Percentiles rank a stretch among this genome's conserved stretches.
Conservation (phyloP, 441 rosid species). For the Pelargonium myrrhifolium region DNA sequence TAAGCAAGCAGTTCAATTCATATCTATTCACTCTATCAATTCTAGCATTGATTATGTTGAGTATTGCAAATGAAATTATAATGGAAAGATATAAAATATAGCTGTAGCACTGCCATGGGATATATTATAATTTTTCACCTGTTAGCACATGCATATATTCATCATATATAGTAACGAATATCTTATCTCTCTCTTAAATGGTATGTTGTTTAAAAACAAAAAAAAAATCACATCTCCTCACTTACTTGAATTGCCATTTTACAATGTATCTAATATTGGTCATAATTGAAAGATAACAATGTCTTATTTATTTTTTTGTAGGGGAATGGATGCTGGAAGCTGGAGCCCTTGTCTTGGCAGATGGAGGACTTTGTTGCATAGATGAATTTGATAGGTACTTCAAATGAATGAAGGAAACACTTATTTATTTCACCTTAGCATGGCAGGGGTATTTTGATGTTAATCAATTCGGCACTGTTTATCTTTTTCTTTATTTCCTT, state of each 20-base stretch:
- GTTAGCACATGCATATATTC: not conserved
- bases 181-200: not conserved
- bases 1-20: not conserved
- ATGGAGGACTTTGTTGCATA: conserved; percentile 97
- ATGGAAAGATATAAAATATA: not conserved
- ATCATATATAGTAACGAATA: not conserved
- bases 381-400: conserved; percentile 88
- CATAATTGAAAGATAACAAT: conserved; percentile 13
- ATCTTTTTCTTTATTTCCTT: not conserved
- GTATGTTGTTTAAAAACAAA: not conserved
- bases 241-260: not conserved
- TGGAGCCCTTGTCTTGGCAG: conserved; percentile 98
- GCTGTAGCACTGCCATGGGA: not conserved
- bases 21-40: not conserved
- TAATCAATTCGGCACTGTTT: not conserved
- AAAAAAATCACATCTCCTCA: conserved; percentile 2
- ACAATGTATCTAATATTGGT: conserved; percentile 11
- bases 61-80: not conserved
- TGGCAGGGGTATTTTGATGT: not conserved
- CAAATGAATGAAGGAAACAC: conserved; percentile 12
- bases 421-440: not conserved
- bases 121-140: not conserved
- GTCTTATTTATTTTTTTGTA: conserved; percentile 21
- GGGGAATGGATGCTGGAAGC: conserved; percentile 99
- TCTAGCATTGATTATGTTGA: not conserved